A percentile compares a stretch with the other conserved stretches of the same genome.
Evolutionary conservation across 306 rosid species (phyloP).

Genomic region (Psophocarpus tetragonolobus): DNA sequence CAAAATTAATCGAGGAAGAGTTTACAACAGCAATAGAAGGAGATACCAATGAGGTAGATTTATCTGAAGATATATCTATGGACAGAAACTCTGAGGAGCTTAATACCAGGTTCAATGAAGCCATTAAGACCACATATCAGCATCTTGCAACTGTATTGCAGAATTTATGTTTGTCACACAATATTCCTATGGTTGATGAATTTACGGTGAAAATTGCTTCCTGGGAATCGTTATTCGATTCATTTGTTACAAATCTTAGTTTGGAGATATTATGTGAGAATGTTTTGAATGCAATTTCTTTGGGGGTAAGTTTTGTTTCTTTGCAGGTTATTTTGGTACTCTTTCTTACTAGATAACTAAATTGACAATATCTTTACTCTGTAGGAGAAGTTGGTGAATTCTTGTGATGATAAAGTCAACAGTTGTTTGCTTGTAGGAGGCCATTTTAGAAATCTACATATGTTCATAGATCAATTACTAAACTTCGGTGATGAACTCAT

Average conservation of each 20-base stretch:
- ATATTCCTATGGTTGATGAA: conserved; percentile 42
- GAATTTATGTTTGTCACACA: conserved; percentile 42
- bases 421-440: conserved; percentile 36
- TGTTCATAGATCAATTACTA: conserved; percentile 45
- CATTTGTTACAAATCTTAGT: conserved; percentile 48
- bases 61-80: conserved; percentile 17
- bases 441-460: conserved; percentile 53
- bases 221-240: conserved; percentile 55
- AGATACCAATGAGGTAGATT: conserved; percentile 11
- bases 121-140: conserved; percentile 47
- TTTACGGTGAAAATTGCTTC: conserved; percentile 48
- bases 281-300: conserved; percentile 49
- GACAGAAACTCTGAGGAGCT: conserved; percentile 36
- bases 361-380: conserved; percentile 30
- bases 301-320: conserved; percentile 59
- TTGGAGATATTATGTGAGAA: conserved; percentile 55
- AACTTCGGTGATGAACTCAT: conserved; percentile 63
- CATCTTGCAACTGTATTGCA: conserved; percentile 52
- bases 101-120: conserved; percentile 43
- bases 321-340: neutral
- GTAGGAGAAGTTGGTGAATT: conserved; percentile 63
- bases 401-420: conserved; percentile 27
- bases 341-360: conserved; percentile 21
- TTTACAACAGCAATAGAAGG: conserved; percentile 36
- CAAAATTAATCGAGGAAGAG: conserved; percentile 57